Conservation (phyloP, 345 rosid species). For the Litchi chinensis region DNA sequence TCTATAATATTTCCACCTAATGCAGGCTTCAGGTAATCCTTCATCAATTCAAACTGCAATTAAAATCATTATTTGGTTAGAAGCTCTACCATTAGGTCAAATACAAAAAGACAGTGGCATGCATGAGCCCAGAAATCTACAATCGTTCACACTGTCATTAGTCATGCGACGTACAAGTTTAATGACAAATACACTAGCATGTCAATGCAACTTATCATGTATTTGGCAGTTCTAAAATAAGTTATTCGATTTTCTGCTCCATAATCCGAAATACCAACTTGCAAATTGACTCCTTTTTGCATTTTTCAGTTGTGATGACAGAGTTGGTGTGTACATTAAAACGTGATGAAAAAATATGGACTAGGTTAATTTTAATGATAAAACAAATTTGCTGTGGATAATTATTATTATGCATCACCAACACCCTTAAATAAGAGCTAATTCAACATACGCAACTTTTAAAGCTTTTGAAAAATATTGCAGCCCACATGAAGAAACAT, state of each 20-base stretch:
- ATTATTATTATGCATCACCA: not conserved
- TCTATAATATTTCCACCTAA: slow-evolving; percentile 82
- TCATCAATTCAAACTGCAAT: slow-evolving; percentile 74
- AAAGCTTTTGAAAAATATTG: not conserved
- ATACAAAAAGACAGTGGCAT: not conserved
- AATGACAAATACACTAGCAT: not conserved
- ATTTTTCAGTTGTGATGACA: not conserved
- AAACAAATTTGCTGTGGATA: no score
- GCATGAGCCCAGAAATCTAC: not conserved
- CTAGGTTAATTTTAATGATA: not conserved
- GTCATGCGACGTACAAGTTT: not conserved
- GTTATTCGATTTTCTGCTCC: not conserved
- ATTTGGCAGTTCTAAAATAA: slow-evolving; percentile 2
- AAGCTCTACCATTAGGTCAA: slow-evolving; percentile 11
- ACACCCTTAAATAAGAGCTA: not conserved
- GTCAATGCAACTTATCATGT: not conserved
- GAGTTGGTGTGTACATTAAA: not conserved
- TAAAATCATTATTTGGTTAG: slow-evolving; percentile 18
- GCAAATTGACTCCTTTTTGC: not conserved
- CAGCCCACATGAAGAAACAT: not conserved
- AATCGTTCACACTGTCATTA: not conserved
- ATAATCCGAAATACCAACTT: not conserved
- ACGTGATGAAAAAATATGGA: not conserved
- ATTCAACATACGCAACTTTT: not conserved
- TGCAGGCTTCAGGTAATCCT: slow-evolving; percentile 70